These are phyloP conservation scores for Starmerella khaoyaiensis DNA, from an alignment of 805 yeast species.

Conservation along the genomic window DNA sequence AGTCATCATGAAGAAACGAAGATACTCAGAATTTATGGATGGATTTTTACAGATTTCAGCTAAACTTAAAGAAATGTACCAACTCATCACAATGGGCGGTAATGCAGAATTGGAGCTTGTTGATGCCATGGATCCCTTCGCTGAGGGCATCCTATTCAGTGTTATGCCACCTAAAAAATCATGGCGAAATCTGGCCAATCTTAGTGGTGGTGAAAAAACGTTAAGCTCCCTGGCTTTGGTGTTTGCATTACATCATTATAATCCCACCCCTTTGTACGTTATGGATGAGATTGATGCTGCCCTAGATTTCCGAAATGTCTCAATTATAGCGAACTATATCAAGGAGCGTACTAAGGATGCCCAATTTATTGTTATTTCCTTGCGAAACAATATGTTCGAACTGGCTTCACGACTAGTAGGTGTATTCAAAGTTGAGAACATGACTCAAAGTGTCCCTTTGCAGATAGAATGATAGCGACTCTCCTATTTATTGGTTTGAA, in stretches of 20 bases:
- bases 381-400: conserved; percentile 96
- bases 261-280: conserved; percentile 93
- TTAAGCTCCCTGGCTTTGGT: conserved; percentile 88
- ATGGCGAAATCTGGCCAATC: conserved; percentile 89
- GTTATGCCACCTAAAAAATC: conserved; percentile 99
- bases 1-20: conserved; percentile 56
- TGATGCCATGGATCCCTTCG: conserved; percentile 92
- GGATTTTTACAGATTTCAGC: conserved; percentile 80
- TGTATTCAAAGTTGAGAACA: conserved; percentile 81
- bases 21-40: conserved; percentile 82
- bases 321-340: conserved; percentile 94
- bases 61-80: conserved; percentile 91
- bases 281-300: conserved; percentile 99
- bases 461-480: conserved; percentile 10
- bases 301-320: conserved; percentile 87
- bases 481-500: too few species aligned
- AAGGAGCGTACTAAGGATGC: conserved; percentile 93
- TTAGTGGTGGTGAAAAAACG: conserved; percentile 97
- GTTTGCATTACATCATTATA: conserved; percentile 88
- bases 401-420: conserved; percentile 90
- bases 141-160: conserved; percentile 90
- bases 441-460: conserved; percentile 67
- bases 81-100: conserved; percentile 98
- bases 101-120: conserved; percentile 94
- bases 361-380: conserved; percentile 87